These are phyloP conservation scores for Staphylotrichum longicolle DNA, from an alignment of 495 filamentous ascomycete species.

Conservation along the genomic window DNA sequence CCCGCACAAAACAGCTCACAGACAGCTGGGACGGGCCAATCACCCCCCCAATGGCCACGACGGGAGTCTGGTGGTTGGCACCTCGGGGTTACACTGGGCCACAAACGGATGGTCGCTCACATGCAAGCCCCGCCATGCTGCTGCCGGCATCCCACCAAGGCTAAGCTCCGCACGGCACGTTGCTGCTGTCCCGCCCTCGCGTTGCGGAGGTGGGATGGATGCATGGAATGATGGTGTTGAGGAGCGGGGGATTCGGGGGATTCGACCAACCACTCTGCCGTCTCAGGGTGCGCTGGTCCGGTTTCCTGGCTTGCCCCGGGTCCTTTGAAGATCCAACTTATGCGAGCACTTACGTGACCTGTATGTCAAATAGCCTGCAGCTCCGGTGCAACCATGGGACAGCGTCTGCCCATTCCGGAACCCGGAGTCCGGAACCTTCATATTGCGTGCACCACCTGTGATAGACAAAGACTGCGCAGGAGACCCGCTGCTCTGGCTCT, in stretches of 20 bases:
- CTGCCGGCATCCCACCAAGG: background rate
- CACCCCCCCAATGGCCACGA: background rate
- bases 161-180: background rate
- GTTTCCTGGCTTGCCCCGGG: too few relatives aligned
- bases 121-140: slow-evolving; percentile 5
- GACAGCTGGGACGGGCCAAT: slow-evolving; percentile 2
- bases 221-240: too few relatives aligned
- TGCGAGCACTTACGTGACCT: too few relatives aligned
- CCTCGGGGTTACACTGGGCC: slow-evolving; percentile 1
- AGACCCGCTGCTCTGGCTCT: background rate
- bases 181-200: background rate
- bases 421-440: too few relatives aligned
- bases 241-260: too few relatives aligned
- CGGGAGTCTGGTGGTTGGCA: background rate
- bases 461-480: too few relatives aligned
- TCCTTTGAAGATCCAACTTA: background rate
- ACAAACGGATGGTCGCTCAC: background rate
- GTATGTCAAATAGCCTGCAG: too few relatives aligned
- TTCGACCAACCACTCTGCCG: too few relatives aligned
- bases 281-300: too few relatives aligned
- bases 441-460: too few relatives aligned
- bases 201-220: background rate
- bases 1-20: slow-evolving; percentile 4
- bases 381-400: too few relatives aligned
- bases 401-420: too few relatives aligned